Base-by-base conservation (phyloP, 2,329 filamentous ascomycete genomes). In the Emmonsiellopsis sp. region DNA sequence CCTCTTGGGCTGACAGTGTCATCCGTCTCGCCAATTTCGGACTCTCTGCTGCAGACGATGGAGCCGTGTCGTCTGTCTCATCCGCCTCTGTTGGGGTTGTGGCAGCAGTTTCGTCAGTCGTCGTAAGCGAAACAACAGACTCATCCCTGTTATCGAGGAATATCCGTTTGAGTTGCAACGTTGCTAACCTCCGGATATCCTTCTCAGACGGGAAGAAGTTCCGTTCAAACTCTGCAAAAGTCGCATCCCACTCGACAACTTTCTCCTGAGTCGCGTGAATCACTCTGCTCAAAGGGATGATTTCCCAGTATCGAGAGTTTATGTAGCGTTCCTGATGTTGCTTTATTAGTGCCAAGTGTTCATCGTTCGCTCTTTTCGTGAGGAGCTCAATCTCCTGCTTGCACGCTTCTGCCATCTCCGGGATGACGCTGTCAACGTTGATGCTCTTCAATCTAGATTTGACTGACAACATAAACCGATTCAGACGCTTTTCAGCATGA, bases 201-300 rank as follows among this genome's bases (percentile, higher is more conserved):
- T 95, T 97, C 68, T 98, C 94, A 0, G 92, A 85, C 0, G 87
- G 92, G 62, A 98, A 86, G 71, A 92, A 98, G 61, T 95, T 87
- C 43, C 84, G 82, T 66, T 98, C 94, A 55, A 98, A 97, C 52
- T 93, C 87, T 53, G 83, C 79, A 71, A 98, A 98, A 0, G 83
- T 83, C 27, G 86, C 83, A 64, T 98, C 94, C 93, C 93, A 98
- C 58, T 91, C 88, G 17, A 90, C 84, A 3, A 92, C 91, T 61
- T 88, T 94, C 65, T 96, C 91, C 58, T 97, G 84, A 76, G 95
- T 93, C 53, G 88, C 87, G 60, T 92, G 84, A 49, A 96, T 82
- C 6, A 92, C 87, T 54, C 86, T 80, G 61, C 97, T 98, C 58
- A 98, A 79, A 0, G 94, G 93, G 49, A 97, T 91, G 52, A 96